A percentile compares a stretch with the other conserved stretches of the same genome.
phyloP scores from a whole-genome alignment of 257 asterid species.

The Henckelia pumila region DNA sequence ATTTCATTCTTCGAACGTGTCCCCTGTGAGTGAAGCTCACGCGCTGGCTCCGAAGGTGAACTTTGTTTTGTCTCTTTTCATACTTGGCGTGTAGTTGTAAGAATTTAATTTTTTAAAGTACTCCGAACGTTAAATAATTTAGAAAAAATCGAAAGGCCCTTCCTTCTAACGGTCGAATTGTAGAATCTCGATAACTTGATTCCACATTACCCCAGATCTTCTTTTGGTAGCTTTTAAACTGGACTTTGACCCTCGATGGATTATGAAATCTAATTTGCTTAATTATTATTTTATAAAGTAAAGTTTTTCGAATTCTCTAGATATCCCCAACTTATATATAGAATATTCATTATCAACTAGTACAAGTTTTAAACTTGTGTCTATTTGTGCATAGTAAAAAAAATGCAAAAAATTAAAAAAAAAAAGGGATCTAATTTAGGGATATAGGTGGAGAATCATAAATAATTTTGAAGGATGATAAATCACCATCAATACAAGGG shows the following conservation, averaged over 20 bases:
- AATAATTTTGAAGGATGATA: conserved; percentile 5
- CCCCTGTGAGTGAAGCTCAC: neutral
- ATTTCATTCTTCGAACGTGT: neutral
- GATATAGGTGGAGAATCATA: conserved; percentile 8
- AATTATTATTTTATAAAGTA: no score
- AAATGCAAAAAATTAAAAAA: no score
- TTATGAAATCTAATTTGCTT: no score
- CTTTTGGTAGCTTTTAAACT: neutral
- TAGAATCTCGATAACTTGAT: conserved; percentile 17
- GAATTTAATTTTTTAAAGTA: conserved; percentile 11
- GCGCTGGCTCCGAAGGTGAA: conserved; percentile 16
- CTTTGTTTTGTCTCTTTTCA: neutral
- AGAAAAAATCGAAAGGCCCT: conserved; percentile 26
- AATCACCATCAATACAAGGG: conserved; percentile 22
- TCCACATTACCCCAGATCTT: conserved; percentile 1
- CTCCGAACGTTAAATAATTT: conserved; percentile 13
- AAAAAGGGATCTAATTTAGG: neutral
- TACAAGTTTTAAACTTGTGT: no score
- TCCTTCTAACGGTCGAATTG: conserved; percentile 56
- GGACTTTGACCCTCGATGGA: neutral
- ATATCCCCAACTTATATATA: no score
- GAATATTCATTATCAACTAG: no score
- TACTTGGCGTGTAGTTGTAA: neutral
- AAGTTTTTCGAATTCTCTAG: no score
- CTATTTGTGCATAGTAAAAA: no score